These are phyloP conservation scores for Leccinum rimulosum DNA, from an alignment of 768 basidiomycete species.

Conservation along the genomic window DNA sequence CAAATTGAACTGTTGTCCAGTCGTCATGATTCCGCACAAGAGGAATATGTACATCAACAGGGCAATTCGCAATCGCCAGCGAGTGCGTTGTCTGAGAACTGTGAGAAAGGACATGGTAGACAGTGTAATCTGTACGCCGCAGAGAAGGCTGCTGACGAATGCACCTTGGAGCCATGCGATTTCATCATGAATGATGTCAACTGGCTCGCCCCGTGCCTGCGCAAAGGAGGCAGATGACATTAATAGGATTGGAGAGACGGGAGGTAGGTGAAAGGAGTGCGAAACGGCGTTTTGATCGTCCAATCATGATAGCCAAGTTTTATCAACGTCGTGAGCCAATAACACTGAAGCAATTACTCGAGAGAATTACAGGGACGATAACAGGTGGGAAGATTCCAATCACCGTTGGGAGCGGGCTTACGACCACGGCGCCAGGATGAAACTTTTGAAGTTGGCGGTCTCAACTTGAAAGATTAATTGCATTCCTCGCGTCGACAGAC, in stretches of 20 bases:
- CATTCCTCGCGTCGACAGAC: not conserved
- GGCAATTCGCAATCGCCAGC: conserved; percentile 9
- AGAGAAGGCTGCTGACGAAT: conserved; percentile 20
- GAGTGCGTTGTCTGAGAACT: conserved; percentile 14
- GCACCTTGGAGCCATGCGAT: conserved; percentile 23
- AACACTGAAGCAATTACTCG: not conserved
- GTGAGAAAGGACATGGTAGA: conserved; percentile 19
- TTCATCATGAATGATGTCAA: conserved; percentile 1
- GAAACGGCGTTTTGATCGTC: conserved; percentile 4
- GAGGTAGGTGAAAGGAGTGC: not conserved
- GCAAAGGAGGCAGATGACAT: conserved; percentile 8
- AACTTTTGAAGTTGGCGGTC: not conserved
- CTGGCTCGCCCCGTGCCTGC: not conserved
- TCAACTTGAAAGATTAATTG: not conserved
- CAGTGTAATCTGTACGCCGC: conserved; percentile 19
- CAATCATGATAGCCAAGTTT: not conserved
- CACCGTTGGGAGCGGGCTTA: not conserved
- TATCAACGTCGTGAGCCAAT: conserved; percentile 3
- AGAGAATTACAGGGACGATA: conserved; percentile 2
- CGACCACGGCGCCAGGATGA: not conserved
- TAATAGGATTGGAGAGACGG: not conserved
- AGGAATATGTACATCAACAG: conserved; percentile 14
- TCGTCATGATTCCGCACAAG: conserved; percentile 16
- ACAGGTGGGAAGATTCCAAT: conserved; percentile 4
- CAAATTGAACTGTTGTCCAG: conserved; percentile 12